phyloP scores from a whole-genome alignment of 78 protist genomes.

The Protostelium mycophagum region DNA sequence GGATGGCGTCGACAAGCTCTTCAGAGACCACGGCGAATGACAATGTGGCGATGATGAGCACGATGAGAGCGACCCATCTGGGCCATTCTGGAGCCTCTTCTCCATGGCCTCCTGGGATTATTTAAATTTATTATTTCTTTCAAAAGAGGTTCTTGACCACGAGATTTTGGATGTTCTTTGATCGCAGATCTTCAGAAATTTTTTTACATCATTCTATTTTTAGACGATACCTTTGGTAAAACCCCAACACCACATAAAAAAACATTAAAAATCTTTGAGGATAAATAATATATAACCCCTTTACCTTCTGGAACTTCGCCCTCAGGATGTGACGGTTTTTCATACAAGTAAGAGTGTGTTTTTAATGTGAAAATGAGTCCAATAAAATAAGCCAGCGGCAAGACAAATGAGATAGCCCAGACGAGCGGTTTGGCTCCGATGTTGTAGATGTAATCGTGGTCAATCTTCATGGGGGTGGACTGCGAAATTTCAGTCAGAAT shows the following conservation, averaged over 20 bases:
- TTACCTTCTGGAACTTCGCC: neutral
- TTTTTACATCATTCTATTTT: too few relatives aligned
- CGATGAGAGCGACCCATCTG: slow-evolving; percentile 27
- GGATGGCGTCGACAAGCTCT: slow-evolving; percentile 36
- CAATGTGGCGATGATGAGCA: slow-evolving; percentile 51
- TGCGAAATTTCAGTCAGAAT: neutral
- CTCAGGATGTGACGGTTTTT: neutral
- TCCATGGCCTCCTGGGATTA: slow-evolving; percentile 7
- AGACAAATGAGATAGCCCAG: slow-evolving; percentile 51
- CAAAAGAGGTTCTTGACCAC: too few relatives aligned
- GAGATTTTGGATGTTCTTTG: too few relatives aligned
- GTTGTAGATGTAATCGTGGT: slow-evolving; percentile 58
- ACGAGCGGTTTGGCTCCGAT: slow-evolving; percentile 34
- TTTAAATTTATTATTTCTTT: too few relatives aligned
- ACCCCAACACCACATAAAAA: slow-evolving; percentile 3
- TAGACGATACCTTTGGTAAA: too few relatives aligned
- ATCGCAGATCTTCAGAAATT: too few relatives aligned
- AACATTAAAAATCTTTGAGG: neutral
- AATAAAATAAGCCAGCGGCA: slow-evolving; percentile 69
- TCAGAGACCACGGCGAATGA: slow-evolving; percentile 67
- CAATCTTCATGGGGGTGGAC: neutral
- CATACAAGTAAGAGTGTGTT: slow-evolving; percentile 68
- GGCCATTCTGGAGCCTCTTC: slow-evolving; percentile 58
- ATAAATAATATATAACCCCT: neutral
- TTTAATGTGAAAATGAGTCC: slow-evolving; percentile 81